phyloP scores from a whole-genome alignment of 1,284 basidiomycete genomes.

The Leccinum ponderosum region DNA sequence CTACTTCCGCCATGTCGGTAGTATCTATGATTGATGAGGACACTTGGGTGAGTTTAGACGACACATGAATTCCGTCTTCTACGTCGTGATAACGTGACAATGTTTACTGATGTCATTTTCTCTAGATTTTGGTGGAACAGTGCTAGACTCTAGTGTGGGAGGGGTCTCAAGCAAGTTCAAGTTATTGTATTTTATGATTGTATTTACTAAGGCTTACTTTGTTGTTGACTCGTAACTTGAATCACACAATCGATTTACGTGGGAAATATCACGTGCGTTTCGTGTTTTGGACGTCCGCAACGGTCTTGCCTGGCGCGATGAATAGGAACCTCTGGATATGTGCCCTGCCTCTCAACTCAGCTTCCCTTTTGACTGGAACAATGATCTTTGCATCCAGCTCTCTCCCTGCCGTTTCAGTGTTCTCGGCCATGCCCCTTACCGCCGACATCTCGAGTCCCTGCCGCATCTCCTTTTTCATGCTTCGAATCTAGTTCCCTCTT shows the following conservation, averaged over 20 bases:
- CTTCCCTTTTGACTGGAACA: conserved; percentile 30
- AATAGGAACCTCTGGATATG: too few species aligned
- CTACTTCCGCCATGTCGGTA: conserved; percentile 6
- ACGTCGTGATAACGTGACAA: not conserved
- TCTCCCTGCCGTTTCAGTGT: conserved; percentile 78
- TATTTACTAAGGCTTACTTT: too few species aligned
- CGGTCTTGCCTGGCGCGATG: too few species aligned
- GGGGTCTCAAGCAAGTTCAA: too few species aligned
- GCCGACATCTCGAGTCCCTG: conserved; percentile 91
- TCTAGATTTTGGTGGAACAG: not conserved
- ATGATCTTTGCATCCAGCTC: conserved; percentile 87
- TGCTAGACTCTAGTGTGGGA: not conserved
- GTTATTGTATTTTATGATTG: too few species aligned
- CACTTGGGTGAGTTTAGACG: conserved; percentile 16
- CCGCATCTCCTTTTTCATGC: conserved; percentile 87
- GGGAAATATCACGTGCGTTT: too few species aligned
- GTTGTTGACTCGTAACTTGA: too few species aligned
- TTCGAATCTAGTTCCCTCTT: conserved; percentile 81
- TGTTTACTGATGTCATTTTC: not conserved
- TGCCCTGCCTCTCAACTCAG: too few species aligned
- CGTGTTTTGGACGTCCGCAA: too few species aligned
- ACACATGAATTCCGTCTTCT: too few species aligned
- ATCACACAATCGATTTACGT: too few species aligned
- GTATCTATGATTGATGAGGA: conserved; percentile 22
- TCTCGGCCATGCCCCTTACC: conserved; percentile 75